A percentile compares a stretch with the other conserved stretches of the same genome.
Evolutionary conservation across 1,284 basidiomycete genomes (phyloP).

Genomic region (Sporisorium scitamineum): DNA sequence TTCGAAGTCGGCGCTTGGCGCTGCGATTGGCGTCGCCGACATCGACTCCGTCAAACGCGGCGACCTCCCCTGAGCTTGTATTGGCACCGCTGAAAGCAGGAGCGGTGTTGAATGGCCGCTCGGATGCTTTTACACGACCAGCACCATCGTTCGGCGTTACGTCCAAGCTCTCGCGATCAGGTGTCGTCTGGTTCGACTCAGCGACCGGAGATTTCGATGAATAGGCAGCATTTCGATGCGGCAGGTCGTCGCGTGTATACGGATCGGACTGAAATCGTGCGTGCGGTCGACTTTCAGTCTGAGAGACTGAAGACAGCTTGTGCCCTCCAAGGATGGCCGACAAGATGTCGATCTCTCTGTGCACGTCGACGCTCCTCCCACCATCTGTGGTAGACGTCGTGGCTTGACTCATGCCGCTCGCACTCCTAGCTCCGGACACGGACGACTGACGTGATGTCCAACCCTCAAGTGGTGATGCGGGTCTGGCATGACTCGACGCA

Average conservation of each 20-base stretch:
- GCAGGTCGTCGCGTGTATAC: conserved; percentile 15
- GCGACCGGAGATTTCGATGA: background rate
- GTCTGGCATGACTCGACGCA: conserved; percentile 12
- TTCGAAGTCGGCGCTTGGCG: conserved; percentile 50
- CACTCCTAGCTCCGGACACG: conserved; percentile 23
- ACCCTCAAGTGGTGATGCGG: conserved; percentile 28
- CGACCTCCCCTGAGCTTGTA: conserved; percentile 5
- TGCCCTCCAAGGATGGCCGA: conserved; percentile 52
- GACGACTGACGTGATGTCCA: conserved; percentile 12
- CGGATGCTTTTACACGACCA: conserved; percentile 2
- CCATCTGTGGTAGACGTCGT: conserved; percentile 30
- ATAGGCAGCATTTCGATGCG: conserved; percentile 1
- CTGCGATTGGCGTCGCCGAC: conserved; percentile 41
- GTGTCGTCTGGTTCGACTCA: conserved; percentile 11
- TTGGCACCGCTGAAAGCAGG: conserved; percentile 8
- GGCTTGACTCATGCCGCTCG: conserved; percentile 36
- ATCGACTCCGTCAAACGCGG: conserved; percentile 13
- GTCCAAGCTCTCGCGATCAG: conserved; percentile 8
- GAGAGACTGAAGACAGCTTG: conserved; percentile 14
- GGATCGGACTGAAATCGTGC: conserved; percentile 37
- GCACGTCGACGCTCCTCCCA: conserved; percentile 40
- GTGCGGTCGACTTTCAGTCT: conserved; percentile 18
- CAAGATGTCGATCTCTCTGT: conserved; percentile 60
- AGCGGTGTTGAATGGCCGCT: conserved; percentile 28
- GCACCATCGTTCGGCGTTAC: conserved; percentile 1